phyloP scores from a whole-genome alignment of 192 early-diverging fungal genomes.

The Backusella sp. region DNA sequence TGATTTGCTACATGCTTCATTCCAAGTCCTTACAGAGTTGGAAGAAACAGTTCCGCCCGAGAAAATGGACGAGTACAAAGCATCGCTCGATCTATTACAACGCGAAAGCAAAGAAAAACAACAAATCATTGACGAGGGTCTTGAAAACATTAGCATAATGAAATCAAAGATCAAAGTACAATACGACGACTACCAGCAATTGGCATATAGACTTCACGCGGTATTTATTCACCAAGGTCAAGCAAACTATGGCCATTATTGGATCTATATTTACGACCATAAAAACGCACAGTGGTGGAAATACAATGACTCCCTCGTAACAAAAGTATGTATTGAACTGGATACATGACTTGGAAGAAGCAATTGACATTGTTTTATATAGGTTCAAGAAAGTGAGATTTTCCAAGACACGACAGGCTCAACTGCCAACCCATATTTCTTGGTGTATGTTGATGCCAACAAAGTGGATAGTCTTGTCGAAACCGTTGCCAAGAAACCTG shows the following conservation, averaged over 20 bases:
- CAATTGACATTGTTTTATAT: neutral
- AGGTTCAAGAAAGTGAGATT: slow-evolving; percentile 53
- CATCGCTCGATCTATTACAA: slow-evolving; percentile 14
- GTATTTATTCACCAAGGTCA: slow-evolving; percentile 78
- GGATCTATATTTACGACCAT: slow-evolving; percentile 71
- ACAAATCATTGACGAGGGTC: slow-evolving; percentile 12
- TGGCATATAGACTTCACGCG: slow-evolving; percentile 67
- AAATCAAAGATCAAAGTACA: slow-evolving; percentile 35
- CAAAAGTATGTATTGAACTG: slow-evolving; percentile 39
- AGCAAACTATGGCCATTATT: slow-evolving; percentile 76
- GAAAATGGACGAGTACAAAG: neutral
- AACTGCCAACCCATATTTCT: slow-evolving; percentile 68
- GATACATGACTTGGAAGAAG: neutral
- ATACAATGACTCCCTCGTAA: slow-evolving; percentile 72
- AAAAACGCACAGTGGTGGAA: slow-evolving; percentile 62
- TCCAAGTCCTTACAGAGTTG: slow-evolving; percentile 20
- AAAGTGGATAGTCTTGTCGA: slow-evolving; percentile 7
- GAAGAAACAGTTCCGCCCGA: neutral
- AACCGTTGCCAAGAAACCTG: slow-evolving; percentile 15
- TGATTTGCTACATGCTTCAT: slow-evolving; percentile 33
- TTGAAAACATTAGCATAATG: neutral
- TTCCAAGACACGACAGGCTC: slow-evolving; percentile 52
- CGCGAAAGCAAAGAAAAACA: slow-evolving; percentile 9
- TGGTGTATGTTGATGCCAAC: slow-evolving; percentile 58
- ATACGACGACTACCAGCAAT: slow-evolving; percentile 32